Percentiles rank a stretch among this genome's conserved stretches.
Evolutionary conservation across 2,329 filamentous ascomycete species (phyloP).

Genomic region (Alternaria sp.): DNA sequence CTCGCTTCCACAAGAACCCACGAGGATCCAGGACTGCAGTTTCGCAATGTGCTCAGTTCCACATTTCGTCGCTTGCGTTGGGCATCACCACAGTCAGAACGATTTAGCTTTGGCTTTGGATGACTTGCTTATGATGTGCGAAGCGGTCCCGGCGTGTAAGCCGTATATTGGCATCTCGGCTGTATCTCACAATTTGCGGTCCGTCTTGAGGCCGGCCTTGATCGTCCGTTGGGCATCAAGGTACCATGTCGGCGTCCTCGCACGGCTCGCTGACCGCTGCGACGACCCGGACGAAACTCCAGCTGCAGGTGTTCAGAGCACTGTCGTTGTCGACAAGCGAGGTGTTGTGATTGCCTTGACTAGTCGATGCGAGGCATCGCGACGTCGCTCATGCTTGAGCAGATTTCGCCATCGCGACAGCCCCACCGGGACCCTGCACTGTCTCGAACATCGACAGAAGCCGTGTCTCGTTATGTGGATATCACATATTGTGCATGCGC

Average conservation of each 20-base stretch:
- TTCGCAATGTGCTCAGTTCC: not conserved
- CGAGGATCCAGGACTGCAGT: not conserved
- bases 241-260: constrained; percentile 1
- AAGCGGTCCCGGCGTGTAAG: not conserved
- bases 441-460: not conserved
- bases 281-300: not conserved
- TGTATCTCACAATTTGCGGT: not conserved
- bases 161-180: not conserved
- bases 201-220: constrained; percentile 2
- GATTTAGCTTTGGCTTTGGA: not conserved
- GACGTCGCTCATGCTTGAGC: not conserved
- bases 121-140: not conserved
- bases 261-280: constrained; percentile 8
- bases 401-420: not conserved
- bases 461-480: constrained; percentile 10
- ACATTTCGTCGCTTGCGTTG: constrained; percentile 6
- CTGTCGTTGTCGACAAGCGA: not conserved
- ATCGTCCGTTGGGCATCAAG: constrained; percentile 5
- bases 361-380: not conserved
- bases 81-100: constrained; percentile 6
- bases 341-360: not conserved
- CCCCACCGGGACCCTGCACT: constrained; percentile 1
- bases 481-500: not conserved
- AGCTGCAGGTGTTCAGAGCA: not conserved
- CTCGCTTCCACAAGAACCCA: not conserved